These are phyloP conservation scores for Pythium sukuiense DNA, from an alignment of 352 stramenopile genomes.

Conservation along the genomic window DNA sequence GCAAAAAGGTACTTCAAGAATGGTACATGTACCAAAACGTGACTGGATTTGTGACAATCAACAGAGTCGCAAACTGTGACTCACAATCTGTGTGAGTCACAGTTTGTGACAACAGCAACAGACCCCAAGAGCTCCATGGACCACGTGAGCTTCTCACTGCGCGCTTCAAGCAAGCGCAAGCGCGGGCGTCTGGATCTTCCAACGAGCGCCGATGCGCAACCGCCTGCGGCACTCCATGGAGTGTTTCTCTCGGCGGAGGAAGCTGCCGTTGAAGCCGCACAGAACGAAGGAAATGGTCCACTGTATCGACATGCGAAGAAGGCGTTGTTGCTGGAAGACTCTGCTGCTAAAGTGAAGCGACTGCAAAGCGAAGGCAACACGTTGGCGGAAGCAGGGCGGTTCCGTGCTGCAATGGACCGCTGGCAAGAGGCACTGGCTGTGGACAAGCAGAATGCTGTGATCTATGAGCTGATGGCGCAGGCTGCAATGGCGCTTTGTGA, in stretches of 20 bases:
- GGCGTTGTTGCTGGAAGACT: conserved; percentile 56
- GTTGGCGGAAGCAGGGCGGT: conserved; percentile 64
- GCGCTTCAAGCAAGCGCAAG: conserved; percentile 27
- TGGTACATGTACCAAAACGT: too few relatives aligned
- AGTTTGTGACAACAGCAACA: background rate
- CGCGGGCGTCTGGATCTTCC: background rate
- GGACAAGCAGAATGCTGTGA: conserved; percentile 42
- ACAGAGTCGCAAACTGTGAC: conserved; percentile 3
- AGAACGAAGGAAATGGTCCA: background rate
- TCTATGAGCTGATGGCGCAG: conserved; percentile 76
- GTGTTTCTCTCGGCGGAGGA: conserved; percentile 10
- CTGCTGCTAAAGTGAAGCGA: conserved; percentile 47
- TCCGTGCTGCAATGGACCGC: conserved; percentile 58
- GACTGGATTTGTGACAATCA: too few relatives aligned
- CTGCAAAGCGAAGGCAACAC: conserved; percentile 78
- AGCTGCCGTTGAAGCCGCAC: conserved; percentile 12
- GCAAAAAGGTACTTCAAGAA: too few relatives aligned
- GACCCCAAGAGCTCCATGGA: background rate
- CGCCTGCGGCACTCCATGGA: background rate
- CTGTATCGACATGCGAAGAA: conserved; percentile 16
- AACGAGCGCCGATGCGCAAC: background rate
- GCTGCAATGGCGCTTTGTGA: conserved; percentile 66
- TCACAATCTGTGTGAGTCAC: too few relatives aligned
- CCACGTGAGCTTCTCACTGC: conserved; percentile 16
- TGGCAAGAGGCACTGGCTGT: conserved; percentile 62